These are phyloP conservation scores for Euclidium syriacum DNA, from an alignment of 345 rosid genomes.

Conservation along the genomic window DNA sequence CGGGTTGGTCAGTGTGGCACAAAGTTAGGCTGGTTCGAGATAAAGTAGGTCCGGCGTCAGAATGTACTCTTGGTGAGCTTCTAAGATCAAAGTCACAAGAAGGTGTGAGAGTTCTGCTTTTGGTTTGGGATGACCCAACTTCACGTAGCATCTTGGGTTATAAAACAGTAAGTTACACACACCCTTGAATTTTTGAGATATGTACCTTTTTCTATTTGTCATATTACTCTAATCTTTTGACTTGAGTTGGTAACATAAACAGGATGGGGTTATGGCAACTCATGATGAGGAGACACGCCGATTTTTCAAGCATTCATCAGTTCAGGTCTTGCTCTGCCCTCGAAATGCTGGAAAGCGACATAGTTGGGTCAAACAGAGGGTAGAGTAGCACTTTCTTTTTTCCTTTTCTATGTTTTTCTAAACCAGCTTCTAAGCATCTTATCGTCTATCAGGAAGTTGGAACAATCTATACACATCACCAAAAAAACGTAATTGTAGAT, in stretches of 20 bases:
- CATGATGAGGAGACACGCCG: slow-evolving; percentile 98
- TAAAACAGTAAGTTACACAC: slow-evolving; percentile 54
- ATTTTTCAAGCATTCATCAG: slow-evolving; percentile 89
- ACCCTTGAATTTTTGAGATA: not conserved
- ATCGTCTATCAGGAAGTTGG: slow-evolving; percentile 73
- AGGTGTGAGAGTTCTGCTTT: slow-evolving; percentile 95
- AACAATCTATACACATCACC: slow-evolving; percentile 94
- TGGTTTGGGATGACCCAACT: slow-evolving; percentile 98
- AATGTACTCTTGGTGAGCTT: slow-evolving; percentile 68
- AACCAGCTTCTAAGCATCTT: not conserved
- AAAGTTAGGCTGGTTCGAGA: slow-evolving; percentile 65
- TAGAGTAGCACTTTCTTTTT: slow-evolving; percentile 15
- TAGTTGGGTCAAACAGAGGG: slow-evolving; percentile 92
- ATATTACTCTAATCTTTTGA: too few species aligned
- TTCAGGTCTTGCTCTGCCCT: slow-evolving; percentile 88
- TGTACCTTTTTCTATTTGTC: too few species aligned
- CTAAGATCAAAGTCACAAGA: slow-evolving; percentile 81
- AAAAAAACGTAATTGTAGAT: slow-evolving; percentile 87
- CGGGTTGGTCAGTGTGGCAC: slow-evolving; percentile 99
- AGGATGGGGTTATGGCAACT: slow-evolving; percentile 96
- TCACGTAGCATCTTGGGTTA: slow-evolving; percentile 85
- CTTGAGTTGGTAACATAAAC: slow-evolving; percentile 11
- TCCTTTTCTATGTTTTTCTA: not conserved
- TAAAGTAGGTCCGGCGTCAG: slow-evolving; percentile 38
- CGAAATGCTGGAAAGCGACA: slow-evolving; percentile 88